A percentile compares a stretch with the other conserved stretches of the same genome.
These are phyloP conservation scores for Xanthoconium separans DNA, from an alignment of 1,284 basidiomycete genomes.

Conservation along the genomic window DNA sequence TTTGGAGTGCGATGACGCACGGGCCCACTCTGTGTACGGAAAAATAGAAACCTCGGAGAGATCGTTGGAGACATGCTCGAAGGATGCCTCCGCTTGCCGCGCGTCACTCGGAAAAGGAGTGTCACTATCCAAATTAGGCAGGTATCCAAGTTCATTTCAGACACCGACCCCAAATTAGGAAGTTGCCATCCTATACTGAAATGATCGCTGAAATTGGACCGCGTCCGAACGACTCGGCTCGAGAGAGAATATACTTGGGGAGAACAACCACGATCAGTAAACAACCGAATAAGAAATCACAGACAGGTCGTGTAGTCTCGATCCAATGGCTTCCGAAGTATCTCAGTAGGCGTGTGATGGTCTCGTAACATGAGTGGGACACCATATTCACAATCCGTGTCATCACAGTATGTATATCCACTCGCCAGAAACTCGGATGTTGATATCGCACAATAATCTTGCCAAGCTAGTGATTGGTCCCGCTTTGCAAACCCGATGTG, in stretches of 20 bases:
- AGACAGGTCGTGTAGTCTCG: too few species aligned
- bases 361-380: too few species aligned
- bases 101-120: conserved; percentile 13
- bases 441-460: neutral
- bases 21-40: conserved; percentile 23
- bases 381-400: too few species aligned
- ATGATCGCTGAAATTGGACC: conserved; percentile 9
- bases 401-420: too few species aligned
- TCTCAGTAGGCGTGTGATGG: too few species aligned
- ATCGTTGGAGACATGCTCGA: conserved; percentile 24
- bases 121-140: conserved; percentile 25
- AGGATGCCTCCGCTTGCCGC: conserved; percentile 25
- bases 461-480: neutral
- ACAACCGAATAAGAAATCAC: too few species aligned
- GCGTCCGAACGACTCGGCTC: neutral
- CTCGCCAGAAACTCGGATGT: too few species aligned
- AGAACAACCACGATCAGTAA: too few species aligned
- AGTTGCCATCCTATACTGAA: conserved; percentile 12
- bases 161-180: conserved; percentile 17
- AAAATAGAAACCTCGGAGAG: conserved; percentile 16
- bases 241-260: neutral
- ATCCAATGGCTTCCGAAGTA: too few species aligned
- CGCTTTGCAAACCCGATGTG: neutral
- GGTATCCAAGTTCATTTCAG: conserved; percentile 29
- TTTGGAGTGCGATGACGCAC: conserved; percentile 25